Evolutionary conservation across 805 yeast species (phyloP).

Genomic region (Suhomyces tanzawaensis): DNA sequence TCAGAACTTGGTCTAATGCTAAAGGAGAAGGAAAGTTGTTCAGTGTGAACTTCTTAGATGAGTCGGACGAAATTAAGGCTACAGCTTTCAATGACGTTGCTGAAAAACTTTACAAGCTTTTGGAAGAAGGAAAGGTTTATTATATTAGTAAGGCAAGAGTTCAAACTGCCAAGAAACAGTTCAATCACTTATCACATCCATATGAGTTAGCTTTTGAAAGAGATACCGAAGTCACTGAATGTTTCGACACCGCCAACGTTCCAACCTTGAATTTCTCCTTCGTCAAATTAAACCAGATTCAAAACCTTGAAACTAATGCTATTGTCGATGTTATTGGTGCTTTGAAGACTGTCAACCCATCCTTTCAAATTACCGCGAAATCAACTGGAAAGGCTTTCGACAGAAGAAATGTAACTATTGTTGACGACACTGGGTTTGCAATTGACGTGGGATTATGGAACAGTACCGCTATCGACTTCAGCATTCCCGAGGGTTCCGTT

Average conservation of each 20-base stretch:
- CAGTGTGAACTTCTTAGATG: slow-evolving; percentile 84
- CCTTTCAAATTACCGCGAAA: slow-evolving; percentile 77
- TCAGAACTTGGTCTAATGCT: slow-evolving; percentile 83
- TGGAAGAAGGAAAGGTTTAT: slow-evolving; percentile 89
- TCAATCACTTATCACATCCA: slow-evolving; percentile 79
- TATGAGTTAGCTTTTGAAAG: slow-evolving; percentile 82
- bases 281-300: slow-evolving; percentile 63
- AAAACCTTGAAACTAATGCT: slow-evolving; percentile 65
- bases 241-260: slow-evolving; percentile 57
- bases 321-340: slow-evolving; percentile 87
- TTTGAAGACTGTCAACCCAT: slow-evolving; percentile 70
- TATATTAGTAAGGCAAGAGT: slow-evolving; percentile 79
- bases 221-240: slow-evolving; percentile 72
- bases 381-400: slow-evolving; percentile 88
- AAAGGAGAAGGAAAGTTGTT: slow-evolving; percentile 89
- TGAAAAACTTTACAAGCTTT: slow-evolving; percentile 67
- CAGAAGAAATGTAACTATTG: slow-evolving; percentile 84
- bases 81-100: slow-evolving; percentile 91
- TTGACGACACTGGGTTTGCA: slow-evolving; percentile 77
- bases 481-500: slow-evolving; percentile 72
- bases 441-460: slow-evolving; percentile 89
- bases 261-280: slow-evolving; percentile 81
- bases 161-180: slow-evolving; percentile 80
- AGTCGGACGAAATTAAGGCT: slow-evolving; percentile 93
- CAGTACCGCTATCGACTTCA: slow-evolving; percentile 76